Evolutionary conservation across 306 rosid species (phyloP), one percentile per base, ranked within the genome.

Genomic region (Herpetospermum pedunculosum): DNA sequence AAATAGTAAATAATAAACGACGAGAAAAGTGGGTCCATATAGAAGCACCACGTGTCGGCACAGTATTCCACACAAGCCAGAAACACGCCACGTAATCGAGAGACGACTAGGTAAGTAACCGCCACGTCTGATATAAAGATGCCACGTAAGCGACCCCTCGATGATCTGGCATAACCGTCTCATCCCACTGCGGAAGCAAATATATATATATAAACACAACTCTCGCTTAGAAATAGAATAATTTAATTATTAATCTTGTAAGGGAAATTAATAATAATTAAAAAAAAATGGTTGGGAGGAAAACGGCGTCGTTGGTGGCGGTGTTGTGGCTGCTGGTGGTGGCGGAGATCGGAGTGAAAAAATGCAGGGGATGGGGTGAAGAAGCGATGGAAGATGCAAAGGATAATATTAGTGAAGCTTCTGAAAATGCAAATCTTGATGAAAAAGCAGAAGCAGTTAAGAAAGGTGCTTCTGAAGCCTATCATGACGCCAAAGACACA

Each of bases 11-110:
- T 5, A 48, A 0, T 8, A 48, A 18, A 48, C 0, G 10, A 48
- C 9, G 2, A 47, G 18, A 55, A 55, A 18, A 7, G 44, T 62
- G 69, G 69, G 69, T 28, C 26, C 69, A 62, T 18, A 3, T 9
- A 18, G 2, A 0, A 8, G 8, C n/a, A 64, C 37, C n/a, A 19
- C 71, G 71, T 64, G 71, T 38, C 48, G 2, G n/a, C n/a, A n/a
- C n/a, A n/a, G n/a, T 5, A 54, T 7, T 4, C 3, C 6, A 23
- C 34, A 32, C 0, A 25, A 26, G n/a, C 35, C 62, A 35, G 23
- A 6, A n/a, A 14, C 8, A 4, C n/a, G 59, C 79, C 91, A 86
- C 88, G 89, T 87, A 65, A 75, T 2, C 8, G 8, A 2, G 29
- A 64, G 29, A n/a, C 25, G 23, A 60, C 15, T 26, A 7, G 69